Percentiles rank a stretch among this genome's conserved stretches.
phyloP scores from a whole-genome alignment of 306 rosid species.

The Pyrus bretschneideri region DNA sequence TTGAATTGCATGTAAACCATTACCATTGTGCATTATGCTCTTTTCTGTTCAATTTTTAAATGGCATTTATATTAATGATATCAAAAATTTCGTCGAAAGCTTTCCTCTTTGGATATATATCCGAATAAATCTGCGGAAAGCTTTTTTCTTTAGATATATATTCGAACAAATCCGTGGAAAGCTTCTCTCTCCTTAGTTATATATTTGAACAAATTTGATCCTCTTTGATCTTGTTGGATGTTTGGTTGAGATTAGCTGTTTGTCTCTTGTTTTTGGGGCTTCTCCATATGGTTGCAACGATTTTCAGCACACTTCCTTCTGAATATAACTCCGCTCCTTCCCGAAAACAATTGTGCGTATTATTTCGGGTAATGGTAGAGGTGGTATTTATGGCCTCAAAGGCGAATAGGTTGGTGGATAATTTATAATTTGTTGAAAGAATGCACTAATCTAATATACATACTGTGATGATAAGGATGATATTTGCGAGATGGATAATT shows the following conservation, averaged over 20 bases:
- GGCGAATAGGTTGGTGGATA: not conserved
- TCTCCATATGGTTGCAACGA: not conserved
- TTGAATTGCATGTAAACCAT: not conserved
- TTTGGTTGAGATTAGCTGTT: not conserved
- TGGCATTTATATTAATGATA: not conserved
- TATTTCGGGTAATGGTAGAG: not conserved
- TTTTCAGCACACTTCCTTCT: not conserved
- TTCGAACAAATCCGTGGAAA: not conserved
- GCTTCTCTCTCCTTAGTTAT: not conserved
- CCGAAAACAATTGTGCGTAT: not conserved
- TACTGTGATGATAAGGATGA: not conserved
- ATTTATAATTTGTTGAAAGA: not conserved
- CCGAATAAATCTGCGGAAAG: not conserved
- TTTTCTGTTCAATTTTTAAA: not conserved
- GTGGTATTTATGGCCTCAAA: not conserved
- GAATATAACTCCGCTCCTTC: not conserved
- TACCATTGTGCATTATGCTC: not conserved
- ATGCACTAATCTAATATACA: not conserved
- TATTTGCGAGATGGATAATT: not conserved
- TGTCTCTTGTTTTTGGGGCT: no score
- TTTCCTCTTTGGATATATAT: not conserved
- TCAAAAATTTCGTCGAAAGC: not conserved
- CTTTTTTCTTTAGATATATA: not conserved
- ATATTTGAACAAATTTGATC: not conserved
- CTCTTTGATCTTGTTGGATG: not conserved